Base-by-base conservation (phyloP, 1,284 basidiomycete genomes). In the Fomitiporia mediterranea region DNA sequence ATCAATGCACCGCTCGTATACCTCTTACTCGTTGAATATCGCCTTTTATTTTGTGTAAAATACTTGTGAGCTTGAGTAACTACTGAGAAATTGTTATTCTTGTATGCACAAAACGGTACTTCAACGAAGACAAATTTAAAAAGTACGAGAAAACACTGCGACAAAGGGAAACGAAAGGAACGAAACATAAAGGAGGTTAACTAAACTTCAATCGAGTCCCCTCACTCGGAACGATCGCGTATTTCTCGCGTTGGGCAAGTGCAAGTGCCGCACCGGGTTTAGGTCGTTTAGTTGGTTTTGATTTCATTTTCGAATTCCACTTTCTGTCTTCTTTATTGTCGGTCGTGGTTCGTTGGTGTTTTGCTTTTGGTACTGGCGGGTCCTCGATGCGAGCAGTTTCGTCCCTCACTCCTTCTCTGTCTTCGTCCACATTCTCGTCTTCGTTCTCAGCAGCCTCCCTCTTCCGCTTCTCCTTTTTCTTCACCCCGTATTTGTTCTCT, bases 251-350 rank as follows among this genome's bases (percentile, higher is more conserved):
- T 68, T 89, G 87, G 17, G 96, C 95, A 58, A 83, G 80, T 0
- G 94, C 94, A 21, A 98, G 79, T 3, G 93, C 94, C 3, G 94
- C 95, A 55, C 95, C 95, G 23, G 95, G 94, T 68, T 82, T 87
- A 5, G 86, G 79, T 53, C 94, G 67, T 11, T 67, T 69, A n/a
- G n/a, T n/a, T n/a, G n/a, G n/a, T n/a, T n/a, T n/a, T n/a, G n/a
- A n/a, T n/a, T 1, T 30, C 47, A 3, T 42, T 60, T 58, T 60
- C 65, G 56, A 19, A 62, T 63, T 57, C 64, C 61, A 15, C 21
- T 9, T 62, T 64, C 61, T 53, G 38, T 61, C 43, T 49, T 49
- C 13, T 37, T 51, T 35, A 40, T n/a, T 44, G 30, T 42, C 25
- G 30, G 17, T 28, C 11, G 53, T 56, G 55, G 40, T 39, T 40